Base-by-base conservation (phyloP, 768 basidiomycete species). In the Boletus tomentosulus region DNA sequence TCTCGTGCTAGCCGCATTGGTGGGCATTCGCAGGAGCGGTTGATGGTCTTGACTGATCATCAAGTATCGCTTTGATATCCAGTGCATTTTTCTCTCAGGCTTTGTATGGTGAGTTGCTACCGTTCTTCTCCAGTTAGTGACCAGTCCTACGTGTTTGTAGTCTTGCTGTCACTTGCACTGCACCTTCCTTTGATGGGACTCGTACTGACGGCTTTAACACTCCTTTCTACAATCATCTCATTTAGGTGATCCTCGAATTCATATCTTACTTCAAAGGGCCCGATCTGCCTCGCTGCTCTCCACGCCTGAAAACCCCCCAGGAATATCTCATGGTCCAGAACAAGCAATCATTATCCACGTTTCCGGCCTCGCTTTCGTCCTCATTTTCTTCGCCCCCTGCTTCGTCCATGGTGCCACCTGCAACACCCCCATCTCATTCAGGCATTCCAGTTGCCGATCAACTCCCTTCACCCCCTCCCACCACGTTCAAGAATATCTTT, bases 361-460 rank as follows among this genome's bases (percentile, higher is more conserved):
- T 78, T 54, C 63, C 67, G 50, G 69, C 70, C 65, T 75, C 76
- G 43, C 68, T 71, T 55, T 70, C 73, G 31, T 74, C 76, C 67
- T 76, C 78, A 58, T 74, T 78, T 64, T 65, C 74, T 58, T 73
- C 78, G 62, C 71, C 76, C 55, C 66, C 70, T 60, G 71, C 66
- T 56, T 67, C 74, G 52, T 71, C 73, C 62, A 74, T 73, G 71
- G 66, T 71, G 66, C 66, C 70, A 58, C 73, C 66, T 59, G 68
- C 68, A 61, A 66, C 65, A 46, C 60, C 66, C 48, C 65, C 67
- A 56, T 69, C 74, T 53, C 69, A 63, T 65, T 74, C 76, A 62
- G 74, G 76, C 70, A 72, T 73, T 66, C 64, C 60, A 62, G 60
- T 62, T 61, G 66, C 71, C 67, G 78, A 80, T 79, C 76, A 71